Conservation (phyloP, 345 rosid genomes). For the Odontarrhena argentea region DNA sequence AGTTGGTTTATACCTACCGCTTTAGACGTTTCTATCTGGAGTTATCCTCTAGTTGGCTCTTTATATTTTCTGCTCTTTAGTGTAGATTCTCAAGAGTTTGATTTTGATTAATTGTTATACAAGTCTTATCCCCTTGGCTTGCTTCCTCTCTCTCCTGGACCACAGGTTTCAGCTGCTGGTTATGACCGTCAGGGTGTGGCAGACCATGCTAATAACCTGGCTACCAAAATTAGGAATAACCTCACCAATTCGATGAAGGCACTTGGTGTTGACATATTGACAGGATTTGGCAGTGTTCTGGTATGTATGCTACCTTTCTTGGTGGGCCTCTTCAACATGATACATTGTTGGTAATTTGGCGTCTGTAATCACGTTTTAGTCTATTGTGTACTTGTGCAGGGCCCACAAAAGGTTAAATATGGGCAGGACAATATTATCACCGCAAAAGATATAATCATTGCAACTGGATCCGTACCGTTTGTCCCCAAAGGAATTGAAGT, state of each 20-base stretch:
- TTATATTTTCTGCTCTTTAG: not conserved
- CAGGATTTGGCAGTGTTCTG: conserved; percentile 80
- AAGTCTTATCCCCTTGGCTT: not conserved
- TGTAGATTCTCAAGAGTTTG: conserved; percentile 3
- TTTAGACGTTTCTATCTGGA: not conserved
- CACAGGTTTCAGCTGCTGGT: conserved; percentile 88
- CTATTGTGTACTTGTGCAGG: conserved; percentile 49
- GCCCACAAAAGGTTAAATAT: conserved; percentile 89
- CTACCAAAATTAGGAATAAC: conserved; percentile 82
- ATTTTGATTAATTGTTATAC: not conserved
- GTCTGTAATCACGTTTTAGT: not conserved
- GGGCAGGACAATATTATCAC: conserved; percentile 74
- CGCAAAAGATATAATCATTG: conserved; percentile 81
- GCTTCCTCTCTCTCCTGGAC: conserved; percentile 16
- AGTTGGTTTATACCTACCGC: not conserved
- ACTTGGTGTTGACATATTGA: conserved; percentile 89
- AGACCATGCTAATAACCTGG: conserved; percentile 94
- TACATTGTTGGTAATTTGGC: not conserved
- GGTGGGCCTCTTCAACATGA: not conserved
- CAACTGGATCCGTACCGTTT: conserved; percentile 97
- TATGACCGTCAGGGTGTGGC: conserved; percentile 96
- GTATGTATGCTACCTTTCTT: conserved; percentile 47
- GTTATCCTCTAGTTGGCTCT: not conserved
- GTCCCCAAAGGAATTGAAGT: conserved; percentile 99
- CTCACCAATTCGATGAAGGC: conserved; percentile 95